Evolutionary conservation across 352 stramenopile genomes (phyloP).

Genomic region (Phytophthora sp.): DNA sequence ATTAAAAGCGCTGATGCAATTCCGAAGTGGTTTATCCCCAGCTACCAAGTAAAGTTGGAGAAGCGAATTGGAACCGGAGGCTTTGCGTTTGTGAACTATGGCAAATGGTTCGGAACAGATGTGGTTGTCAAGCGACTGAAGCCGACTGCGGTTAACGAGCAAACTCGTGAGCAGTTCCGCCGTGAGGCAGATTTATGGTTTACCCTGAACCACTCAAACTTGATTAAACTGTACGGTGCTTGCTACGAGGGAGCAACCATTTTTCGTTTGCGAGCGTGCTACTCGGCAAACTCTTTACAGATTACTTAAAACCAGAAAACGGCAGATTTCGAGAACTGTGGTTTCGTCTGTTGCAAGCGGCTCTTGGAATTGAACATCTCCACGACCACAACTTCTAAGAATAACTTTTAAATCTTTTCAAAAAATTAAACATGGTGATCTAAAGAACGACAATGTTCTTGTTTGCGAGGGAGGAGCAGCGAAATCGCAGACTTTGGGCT

Average conservation of each 20-base stretch:
- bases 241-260: conserved; percentile 32
- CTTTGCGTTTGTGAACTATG: conserved; percentile 26
- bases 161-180: conserved; percentile 21
- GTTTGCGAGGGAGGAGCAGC: conserved; percentile 30
- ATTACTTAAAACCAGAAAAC: conserved; percentile 26
- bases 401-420: too few relatives aligned
- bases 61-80: conserved; percentile 18
- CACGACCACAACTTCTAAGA: conserved; percentile 37
- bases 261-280: conserved; percentile 39
- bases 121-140: conserved; percentile 35
- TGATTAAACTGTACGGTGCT: conserved; percentile 39
- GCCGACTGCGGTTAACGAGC: conserved; percentile 8
- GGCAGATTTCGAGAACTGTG: conserved; percentile 28
- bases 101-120: conserved; percentile 35
- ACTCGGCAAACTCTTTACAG: conserved; percentile 20
- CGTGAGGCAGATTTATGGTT: conserved; percentile 35
- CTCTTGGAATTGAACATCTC: conserved; percentile 38
- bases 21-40: conserved; percentile 36
- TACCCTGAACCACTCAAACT: conserved; percentile 37
- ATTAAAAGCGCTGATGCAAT: conserved; percentile 22
- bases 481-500: conserved; percentile 40
- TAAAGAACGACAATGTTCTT: conserved; percentile 41
- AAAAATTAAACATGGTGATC: conserved; percentile 39
- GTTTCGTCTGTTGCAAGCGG: conserved; percentile 35
- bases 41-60: conserved; percentile 27